Evolutionary conservation across 441 rosid species (phyloP), one percentile per base, ranked within the genome.

Genomic region (Lepidium campestre): DNA sequence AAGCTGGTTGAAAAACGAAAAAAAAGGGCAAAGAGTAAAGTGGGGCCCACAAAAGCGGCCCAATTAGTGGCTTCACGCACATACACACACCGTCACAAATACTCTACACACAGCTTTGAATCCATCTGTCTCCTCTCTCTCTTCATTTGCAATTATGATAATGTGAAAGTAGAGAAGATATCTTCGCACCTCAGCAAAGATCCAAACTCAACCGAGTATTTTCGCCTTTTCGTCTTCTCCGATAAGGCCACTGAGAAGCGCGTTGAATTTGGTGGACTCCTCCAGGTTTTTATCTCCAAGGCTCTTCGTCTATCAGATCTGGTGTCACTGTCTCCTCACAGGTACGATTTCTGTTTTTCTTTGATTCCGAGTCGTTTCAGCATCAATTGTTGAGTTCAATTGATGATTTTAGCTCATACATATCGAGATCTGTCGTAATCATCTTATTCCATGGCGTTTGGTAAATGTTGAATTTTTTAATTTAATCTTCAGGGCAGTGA

Each of bases 61-160:
- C 66, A 68, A 56, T 74, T 39, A 68, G 70, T 74, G 70, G 77
- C 70, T 34, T 74, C 74, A 74, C 78, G 74, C 78, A 61, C 69
- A 66, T 4, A 68, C 59, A 60, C 40, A 57, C 73, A 67, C 77
- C 77, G 62, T 73, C 73, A 59, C 72, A 68, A 32, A 67, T 68
- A 67, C 77, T 66, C 68, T 22, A 32, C 44, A 27, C 69, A 59
- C 60, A 67, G 74, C 73, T 62, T 62, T 68, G 69, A 61, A 67
- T 56, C 69, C 65, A 37, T 39, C 65, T 73, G 39, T 73, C 69
- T 60, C 35, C 49, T 39, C 55, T 42, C 47, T 36, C 48, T 56
- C 61, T 36, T 23, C 49, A 11, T 7, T 55, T 4, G 32, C 60
- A 55, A 61, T 62, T 17, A 74, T 62, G 78, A 72, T 60, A 72